Evolutionary conservation across 495 filamentous ascomycete genomes (phyloP), one percentile per base, ranked within the genome.

Genomic region (Neurospora sp.): DNA sequence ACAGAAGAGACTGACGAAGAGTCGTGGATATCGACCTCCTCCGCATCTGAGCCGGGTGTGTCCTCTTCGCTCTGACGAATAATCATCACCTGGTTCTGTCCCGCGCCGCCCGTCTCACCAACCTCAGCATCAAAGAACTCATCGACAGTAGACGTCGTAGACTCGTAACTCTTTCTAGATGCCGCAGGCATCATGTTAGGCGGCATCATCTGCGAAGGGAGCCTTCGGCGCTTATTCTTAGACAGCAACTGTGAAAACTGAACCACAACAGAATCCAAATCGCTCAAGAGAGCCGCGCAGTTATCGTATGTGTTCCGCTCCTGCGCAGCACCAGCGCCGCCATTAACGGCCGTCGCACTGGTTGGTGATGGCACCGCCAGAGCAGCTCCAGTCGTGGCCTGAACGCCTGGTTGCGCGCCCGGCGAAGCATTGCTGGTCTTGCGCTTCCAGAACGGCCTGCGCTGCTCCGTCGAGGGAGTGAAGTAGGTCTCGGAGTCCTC

Each of bases 111-210:
- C 7, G 66, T 75, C 35, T 87, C 90, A 9, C 90, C 93, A 62
- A 90, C 93, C 71, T 90, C 88, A 2, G 96, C 96, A 78, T 99
- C 96, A 75, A 97, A 99, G 82, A 97, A 99, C 78, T 99, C 96
- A 39, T 96, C 92, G 2, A 89, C 88, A 9, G 91, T 88, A 70
- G 90, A 88, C 12, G 82, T 86, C 48, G 90, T 87, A 4, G 84
- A 83, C 76, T 98, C 96, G 44, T 94, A 87, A 81, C 94, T 97
- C 72, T 84, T 84, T 73, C 96, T 90, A 11, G 92, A 88, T 11
- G 83, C 82, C 4, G 86, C 74, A 5, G 88, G 80, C 7, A 81
- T 66, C 54, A 66, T 35, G 54, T 66, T 66, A 16, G 54, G 54
- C 2, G 27, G 12, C 23, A 66, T 35, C 54, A 66, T 73, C 5